These are phyloP conservation scores for Psilocybe azurescens DNA, from an alignment of 768 basidiomycete species.

Conservation along the genomic window DNA sequence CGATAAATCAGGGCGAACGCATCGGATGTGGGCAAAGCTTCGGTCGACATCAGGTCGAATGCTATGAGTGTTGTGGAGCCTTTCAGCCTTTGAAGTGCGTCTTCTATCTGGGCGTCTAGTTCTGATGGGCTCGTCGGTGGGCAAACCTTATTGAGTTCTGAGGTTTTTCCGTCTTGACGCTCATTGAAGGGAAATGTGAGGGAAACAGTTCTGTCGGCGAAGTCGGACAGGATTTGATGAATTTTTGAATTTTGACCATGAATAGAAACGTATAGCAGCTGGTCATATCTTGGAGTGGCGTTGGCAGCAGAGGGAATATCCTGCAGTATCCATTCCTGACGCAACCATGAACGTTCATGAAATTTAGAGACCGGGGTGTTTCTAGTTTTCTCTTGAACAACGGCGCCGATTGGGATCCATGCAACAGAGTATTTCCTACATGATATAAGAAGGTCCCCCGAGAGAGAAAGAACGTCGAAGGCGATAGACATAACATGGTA, in stretches of 20 bases:
- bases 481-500: slow-evolving; percentile 24
- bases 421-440: slow-evolving; percentile 34
- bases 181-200: not conserved
- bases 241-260: not conserved
- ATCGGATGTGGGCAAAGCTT: slow-evolving; percentile 7
- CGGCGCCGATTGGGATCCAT: slow-evolving; percentile 28
- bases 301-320: not conserved
- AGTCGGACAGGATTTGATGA: not conserved
- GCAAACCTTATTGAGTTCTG: not conserved
- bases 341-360: slow-evolving; percentile 10
- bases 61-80: slow-evolving; percentile 5
- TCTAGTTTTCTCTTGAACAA: slow-evolving; percentile 5
- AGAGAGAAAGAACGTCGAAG: slow-evolving; percentile 30
- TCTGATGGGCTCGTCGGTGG: no score
- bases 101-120: not conserved
- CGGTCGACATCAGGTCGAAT: slow-evolving; percentile 19
- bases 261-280: slow-evolving; percentile 7
- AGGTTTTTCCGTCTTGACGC: not conserved
- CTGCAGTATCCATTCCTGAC: slow-evolving; percentile 16
- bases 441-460: slow-evolving; percentile 30
- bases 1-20: slow-evolving; percentile 8
- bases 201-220: not conserved
- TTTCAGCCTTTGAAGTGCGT: slow-evolving; percentile 1
- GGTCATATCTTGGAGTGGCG: not conserved
- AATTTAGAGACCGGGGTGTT: not conserved